phyloP scores from a whole-genome alignment of 2,329 filamentous ascomycete genomes.

The Neopestalotiopsis rosae region DNA sequence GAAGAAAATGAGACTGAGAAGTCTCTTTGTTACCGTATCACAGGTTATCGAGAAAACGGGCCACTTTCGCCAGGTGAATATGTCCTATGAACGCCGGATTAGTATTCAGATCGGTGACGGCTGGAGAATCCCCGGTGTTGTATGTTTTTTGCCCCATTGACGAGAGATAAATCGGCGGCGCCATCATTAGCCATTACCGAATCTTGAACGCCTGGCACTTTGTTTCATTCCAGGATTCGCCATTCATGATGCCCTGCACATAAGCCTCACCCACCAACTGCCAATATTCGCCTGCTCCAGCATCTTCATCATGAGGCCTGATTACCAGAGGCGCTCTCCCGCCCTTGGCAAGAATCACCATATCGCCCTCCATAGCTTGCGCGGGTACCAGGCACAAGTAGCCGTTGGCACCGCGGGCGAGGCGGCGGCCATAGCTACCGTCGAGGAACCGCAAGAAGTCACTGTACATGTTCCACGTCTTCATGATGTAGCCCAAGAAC shows the following conservation, averaged over 20 bases:
- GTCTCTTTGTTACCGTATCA: too few relatives aligned
- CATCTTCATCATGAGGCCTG: background rate
- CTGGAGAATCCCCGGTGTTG: too few relatives aligned
- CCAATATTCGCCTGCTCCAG: conserved; percentile 7
- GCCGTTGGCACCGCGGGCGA: conserved; percentile 10
- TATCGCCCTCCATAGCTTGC: conserved; percentile 1
- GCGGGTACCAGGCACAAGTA: conserved; percentile 11
- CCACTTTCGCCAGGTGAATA: too few relatives aligned
- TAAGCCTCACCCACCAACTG: conserved; percentile 16
- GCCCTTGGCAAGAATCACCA: conserved; percentile 9
- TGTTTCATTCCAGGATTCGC: conserved; percentile 7
- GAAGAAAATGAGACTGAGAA: too few relatives aligned
- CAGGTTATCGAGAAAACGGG: too few relatives aligned
- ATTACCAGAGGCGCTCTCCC: conserved; percentile 13
- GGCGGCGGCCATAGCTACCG: conserved; percentile 14
- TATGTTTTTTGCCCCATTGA: too few relatives aligned
- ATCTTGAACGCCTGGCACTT: background rate
- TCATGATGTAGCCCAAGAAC: conserved; percentile 9
- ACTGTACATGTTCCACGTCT: conserved; percentile 14
- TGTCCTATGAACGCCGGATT: too few relatives aligned
- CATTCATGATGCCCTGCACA: conserved; percentile 16
- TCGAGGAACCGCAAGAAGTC: conserved; percentile 16
- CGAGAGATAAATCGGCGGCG: background rate
- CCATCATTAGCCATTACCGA: background rate
- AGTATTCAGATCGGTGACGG: too few relatives aligned